Evolutionary conservation across 805 yeast genomes (phyloP), one percentile per base, ranked within the genome.

Genomic region (Metschnikowia henanensis): DNA sequence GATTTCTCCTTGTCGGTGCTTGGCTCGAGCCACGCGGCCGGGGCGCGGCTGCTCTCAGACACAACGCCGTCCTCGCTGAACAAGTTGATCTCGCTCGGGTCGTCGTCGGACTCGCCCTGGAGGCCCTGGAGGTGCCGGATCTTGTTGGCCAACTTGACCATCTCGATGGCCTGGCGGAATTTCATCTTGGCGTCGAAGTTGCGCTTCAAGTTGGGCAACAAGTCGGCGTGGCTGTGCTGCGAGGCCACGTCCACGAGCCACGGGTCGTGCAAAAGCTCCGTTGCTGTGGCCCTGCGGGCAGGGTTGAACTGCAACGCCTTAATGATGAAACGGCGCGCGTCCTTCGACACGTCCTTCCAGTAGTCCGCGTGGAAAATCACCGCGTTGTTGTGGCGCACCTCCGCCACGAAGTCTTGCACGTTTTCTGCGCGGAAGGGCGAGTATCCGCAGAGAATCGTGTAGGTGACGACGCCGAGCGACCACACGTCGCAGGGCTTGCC

Each of bases 401-500:
- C 98, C 34, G 77, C 79, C 36, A 92, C 66, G 60, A 94, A 92
- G 43, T 87, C 95, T 42, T 75, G 77, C 1, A 86, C 88, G 36
- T 80, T 83, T 59, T 91, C 97, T 0, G 96, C 81, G 39, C 91
- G 70, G 64, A 92, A 89, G 3, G 98, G 97, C 5, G 95, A 84
- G 61, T 90, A 89, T 0, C 99, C 99, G 54, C 94, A 89, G 35
- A 92, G 72, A 35, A 91, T 68, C 0, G 97, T 91, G 64, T 89
- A 94, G 0, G 96, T 80, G 35, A 92, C 88, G 7, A 92, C 95
- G 28, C 99, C 99, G 30, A 92, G 61, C 1, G 96, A 86, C 99
- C 99, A 92, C 43, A 92, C 79, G 62, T 92, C 99, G 66, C 97
- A 92, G 1, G 97, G 92, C 57, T 87, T 88, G 30, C 97, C 96